These are phyloP conservation scores for Fusarium nanum DNA, from an alignment of 2,329 filamentous ascomycete species.

Conservation along the genomic window DNA sequence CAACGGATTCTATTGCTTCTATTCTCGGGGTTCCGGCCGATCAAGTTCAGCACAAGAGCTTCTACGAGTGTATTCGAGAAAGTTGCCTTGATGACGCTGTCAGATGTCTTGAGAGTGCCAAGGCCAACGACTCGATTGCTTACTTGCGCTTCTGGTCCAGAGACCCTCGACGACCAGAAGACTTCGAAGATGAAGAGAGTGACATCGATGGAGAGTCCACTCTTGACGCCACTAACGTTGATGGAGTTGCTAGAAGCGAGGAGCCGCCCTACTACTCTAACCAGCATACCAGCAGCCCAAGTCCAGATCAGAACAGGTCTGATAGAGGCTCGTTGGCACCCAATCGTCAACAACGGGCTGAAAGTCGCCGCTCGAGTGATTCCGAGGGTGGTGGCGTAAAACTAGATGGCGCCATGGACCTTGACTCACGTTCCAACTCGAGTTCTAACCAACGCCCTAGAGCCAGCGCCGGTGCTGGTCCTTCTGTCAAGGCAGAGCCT, in stretches of 20 bases:
- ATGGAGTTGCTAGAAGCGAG: background rate
- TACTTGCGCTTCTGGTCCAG: slow-evolving; percentile 89
- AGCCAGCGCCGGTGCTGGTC: slow-evolving; percentile 36
- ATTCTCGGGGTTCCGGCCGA: slow-evolving; percentile 79
- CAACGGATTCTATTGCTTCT: slow-evolving; percentile 79
- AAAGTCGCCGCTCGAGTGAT: slow-evolving; percentile 53
- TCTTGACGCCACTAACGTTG: slow-evolving; percentile 2
- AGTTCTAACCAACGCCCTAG: background rate
- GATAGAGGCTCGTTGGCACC: background rate
- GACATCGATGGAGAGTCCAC: slow-evolving; percentile 48
- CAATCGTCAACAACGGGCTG: slow-evolving; percentile 10
- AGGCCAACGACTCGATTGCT: slow-evolving; percentile 90
- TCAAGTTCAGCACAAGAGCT: slow-evolving; percentile 79
- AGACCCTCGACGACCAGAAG: slow-evolving; percentile 73
- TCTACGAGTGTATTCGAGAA: slow-evolving; percentile 87
- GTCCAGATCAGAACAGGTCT: background rate
- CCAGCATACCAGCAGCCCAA: background rate
- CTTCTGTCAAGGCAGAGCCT: slow-evolving; percentile 54
- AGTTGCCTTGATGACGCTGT: slow-evolving; percentile 82
- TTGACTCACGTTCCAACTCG: slow-evolving; percentile 48
- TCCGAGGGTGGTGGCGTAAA: slow-evolving; percentile 61
- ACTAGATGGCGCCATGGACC: slow-evolving; percentile 57
- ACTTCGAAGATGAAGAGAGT: slow-evolving; percentile 57
- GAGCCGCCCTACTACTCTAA: slow-evolving; percentile 6
- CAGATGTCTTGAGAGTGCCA: slow-evolving; percentile 83